These are phyloP conservation scores for Blakeslea trispora DNA, from an alignment of 371 early-diverging fungal species.

Conservation along the genomic window DNA sequence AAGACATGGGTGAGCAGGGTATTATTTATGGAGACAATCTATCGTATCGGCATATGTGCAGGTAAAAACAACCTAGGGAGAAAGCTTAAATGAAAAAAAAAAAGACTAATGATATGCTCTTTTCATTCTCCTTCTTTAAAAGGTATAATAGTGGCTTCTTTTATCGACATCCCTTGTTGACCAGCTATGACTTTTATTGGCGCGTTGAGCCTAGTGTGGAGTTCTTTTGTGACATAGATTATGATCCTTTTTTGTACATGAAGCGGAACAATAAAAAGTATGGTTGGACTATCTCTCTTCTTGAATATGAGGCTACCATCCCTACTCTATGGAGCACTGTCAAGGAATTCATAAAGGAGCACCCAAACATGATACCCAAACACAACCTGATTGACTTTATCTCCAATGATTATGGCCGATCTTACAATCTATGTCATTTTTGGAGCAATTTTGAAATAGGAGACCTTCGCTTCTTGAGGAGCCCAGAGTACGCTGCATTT, in stretches of 20 bases:
- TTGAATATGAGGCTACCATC: constrained; percentile 72
- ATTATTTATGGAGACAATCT: constrained; percentile 81
- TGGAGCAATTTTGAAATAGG: constrained; percentile 78
- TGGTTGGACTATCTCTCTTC: constrained; percentile 53
- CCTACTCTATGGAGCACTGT: constrained; percentile 70
- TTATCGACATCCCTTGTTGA: constrained; percentile 80
- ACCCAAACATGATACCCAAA: constrained; percentile 38
- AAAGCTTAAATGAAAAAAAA: too few species aligned
- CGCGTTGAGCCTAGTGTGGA: constrained; percentile 91
- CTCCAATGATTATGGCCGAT: constrained; percentile 32
- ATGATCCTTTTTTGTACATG: constrained; percentile 91
- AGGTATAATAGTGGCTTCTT: constrained; percentile 82
- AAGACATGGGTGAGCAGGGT: constrained; percentile 54
- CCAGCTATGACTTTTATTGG: constrained; percentile 92
- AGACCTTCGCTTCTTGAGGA: constrained; percentile 78
- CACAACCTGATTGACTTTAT: constrained; percentile 39
- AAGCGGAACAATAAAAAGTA: constrained; percentile 77
- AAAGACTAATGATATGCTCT: not conserved
- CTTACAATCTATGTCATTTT: constrained; percentile 71
- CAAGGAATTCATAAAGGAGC: constrained; percentile 38
- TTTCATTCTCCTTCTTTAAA: constrained; percentile 8
- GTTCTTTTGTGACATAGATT: constrained; percentile 84
- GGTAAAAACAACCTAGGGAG: too few species aligned
- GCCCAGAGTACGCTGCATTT: constrained; percentile 65
- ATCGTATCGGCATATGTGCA: constrained; percentile 93